Base-by-base conservation (phyloP, 2,329 filamentous ascomycete species). In the Scytalidium sp. region DNA sequence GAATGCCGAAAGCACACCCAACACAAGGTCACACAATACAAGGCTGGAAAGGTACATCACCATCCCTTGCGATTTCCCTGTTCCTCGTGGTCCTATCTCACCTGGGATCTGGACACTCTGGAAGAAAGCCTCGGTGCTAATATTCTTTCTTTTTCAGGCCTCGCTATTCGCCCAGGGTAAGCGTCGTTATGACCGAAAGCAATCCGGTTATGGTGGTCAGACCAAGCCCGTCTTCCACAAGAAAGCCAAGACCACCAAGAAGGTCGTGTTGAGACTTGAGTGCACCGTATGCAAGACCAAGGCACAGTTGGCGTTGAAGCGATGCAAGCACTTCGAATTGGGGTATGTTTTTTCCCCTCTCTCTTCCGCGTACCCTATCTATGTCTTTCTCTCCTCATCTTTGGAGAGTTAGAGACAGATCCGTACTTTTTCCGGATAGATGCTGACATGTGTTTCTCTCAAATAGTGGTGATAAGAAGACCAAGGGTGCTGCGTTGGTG, bases 221-320 rank as follows among this genome's bases (percentile, higher is more conserved):
- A 99, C 94, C 71, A 99, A 99, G 83, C 94, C 95, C 68, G 92
- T 99, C 72, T 99, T 97, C 89, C 94, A 97, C 90, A 99, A 97
- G 88, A 97, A 97, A 83, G 94, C 94, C 65, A 99, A 99, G 89
- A 99, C 94, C 66, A 99, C 94, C 74, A 99, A 99, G 90, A 99
- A 99, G 88, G 88, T 99, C 68, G 95, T 99, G 70, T 81, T 99
- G 77, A 87, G 94, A 81, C 80, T 99, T 76, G 94, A 99, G 78
- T 99, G 94, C 84, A 93, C 90, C 71, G 75, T 79, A 66, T 99
- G 94, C 90, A 97, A 97, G 88, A 87, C 90, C 75, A 97, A 97
- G 88, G 86, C 85, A 76, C 91, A 99, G 83, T 84, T 99, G 71
- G 84, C 94, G 66, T 83, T 99, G 77, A 99, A 99, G 89, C 90